Base-by-base conservation (phyloP, 768 basidiomycete species). In the Sistotremastrum niveocremeum region DNA sequence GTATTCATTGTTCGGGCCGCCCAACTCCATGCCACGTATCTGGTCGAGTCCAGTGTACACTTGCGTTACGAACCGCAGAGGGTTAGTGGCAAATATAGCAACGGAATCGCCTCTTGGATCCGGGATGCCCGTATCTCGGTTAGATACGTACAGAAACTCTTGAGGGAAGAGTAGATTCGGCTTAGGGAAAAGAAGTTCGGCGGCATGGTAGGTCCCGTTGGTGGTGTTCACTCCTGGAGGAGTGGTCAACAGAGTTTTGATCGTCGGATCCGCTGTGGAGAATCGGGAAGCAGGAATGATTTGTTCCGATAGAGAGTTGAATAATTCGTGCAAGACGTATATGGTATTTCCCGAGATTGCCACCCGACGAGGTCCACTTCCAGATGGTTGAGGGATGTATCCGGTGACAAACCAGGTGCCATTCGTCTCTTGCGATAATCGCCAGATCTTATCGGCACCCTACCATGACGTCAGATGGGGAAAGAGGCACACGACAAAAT, bases 391-490 rank as follows among this genome's bases (percentile, higher is more conserved):
- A 38, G 69, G 64, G 41, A 84, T 81, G 35, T 68, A 65, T 1
- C 81, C 80, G 42, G 76, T 73, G 39, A 84, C 71, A 36, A 54
- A 60, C 60, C 68, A 83, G 3, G 64, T 56, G 0, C 72, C 71
- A 0, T 71, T 58, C 5, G 59, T 50, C 42, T 70, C 58, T 20
- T 20, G 20, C 20, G 20, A 20, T 3, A 84, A 64, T 36, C 82
- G 67, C 79, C 81, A 85, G 46, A 84, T 73, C 48, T 68, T 79
- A 60, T 84, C 81, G 1, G 60, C 72, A 31, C 82, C 81, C 79
- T 81, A 46, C 20, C 37, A 6, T 7, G 8, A 3, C 49, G 9
- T 7, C 20, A 42, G 9, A 28, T 34, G 10, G 3, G 36, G 41
- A 4, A 37, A 29, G 0, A 20, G 6, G 37, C 4, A n/a, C 41